Evolutionary conservation across 495 filamentous ascomycete genomes (phyloP), one percentile per base, ranked within the genome.

Genomic region (Aspergillus egyptiacus): DNA sequence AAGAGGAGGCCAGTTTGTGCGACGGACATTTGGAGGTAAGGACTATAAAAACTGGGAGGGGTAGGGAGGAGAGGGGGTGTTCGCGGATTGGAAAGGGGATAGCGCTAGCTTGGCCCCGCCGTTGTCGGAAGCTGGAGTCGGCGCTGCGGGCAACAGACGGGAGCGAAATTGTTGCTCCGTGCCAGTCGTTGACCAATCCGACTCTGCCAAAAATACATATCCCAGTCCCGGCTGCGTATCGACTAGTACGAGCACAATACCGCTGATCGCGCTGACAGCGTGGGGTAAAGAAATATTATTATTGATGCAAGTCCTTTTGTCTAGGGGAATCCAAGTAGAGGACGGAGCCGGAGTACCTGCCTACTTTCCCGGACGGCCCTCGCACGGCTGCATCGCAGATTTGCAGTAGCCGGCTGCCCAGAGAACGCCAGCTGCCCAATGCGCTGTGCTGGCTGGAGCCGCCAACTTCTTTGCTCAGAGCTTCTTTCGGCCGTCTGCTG

Each of bases 71-170:
- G 36, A 33, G 47, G 49, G 28, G 24, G 32, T 42, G 34, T 46
- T 49, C 44, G n/a, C 33, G 36, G 50, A 34, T 33, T 42, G 45
- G 28, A 52, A 50, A 43, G 22, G 38, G 51, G 49, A 53, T 50
- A 53, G 51, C 50, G 47, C 40, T 32, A 55, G 52, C 58, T 62
- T 65, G 65, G 57, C 66, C n/a, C n/a, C n/a, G n/a, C n/a, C 63
- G 65, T 66, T 67, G 64, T 67, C 66, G 66, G 66, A 59, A 62
- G 38, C n/a, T 27, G 20, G 18, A 37, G 15, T 37, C n/a, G 15
- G 6, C n/a, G 17, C n/a, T n/a, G 35, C 15, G 15, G 35, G n/a
- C 15, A 37, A 11, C 17, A 6, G 18, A n/a, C n/a, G n/a, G n/a
- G n/a, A n/a, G n/a, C n/a, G n/a, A n/a, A n/a, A n/a, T n/a, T n/a